phyloP scores from a whole-genome alignment of 495 filamentous ascomycete genomes.

The Annulohypoxylon maeteangense region DNA sequence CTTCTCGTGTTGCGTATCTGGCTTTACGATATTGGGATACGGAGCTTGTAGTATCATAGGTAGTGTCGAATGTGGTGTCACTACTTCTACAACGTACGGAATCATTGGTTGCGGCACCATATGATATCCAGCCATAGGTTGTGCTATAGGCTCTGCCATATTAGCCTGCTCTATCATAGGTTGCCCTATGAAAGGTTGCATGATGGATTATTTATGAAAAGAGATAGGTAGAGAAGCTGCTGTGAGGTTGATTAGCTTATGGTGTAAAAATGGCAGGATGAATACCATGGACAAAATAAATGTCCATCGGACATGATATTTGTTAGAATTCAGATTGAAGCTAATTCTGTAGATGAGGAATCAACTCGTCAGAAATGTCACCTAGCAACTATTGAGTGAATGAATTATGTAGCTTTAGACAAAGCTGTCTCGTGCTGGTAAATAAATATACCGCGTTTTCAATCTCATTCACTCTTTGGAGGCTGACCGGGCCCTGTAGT shows the following conservation, averaged over 20 bases:
- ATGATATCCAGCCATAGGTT: neutral
- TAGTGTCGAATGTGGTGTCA: neutral
- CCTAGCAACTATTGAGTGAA: too few relatives aligned
- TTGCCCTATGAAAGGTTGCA: too few relatives aligned
- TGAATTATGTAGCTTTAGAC: neutral
- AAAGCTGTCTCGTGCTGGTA: neutral
- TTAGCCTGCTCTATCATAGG: neutral
- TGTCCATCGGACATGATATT: neutral
- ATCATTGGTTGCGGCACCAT: neutral
- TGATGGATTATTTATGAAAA: neutral
- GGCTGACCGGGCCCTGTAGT: neutral
- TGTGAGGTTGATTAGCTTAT: neutral
- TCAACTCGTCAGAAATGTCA: neutral
- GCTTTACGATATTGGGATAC: neutral
- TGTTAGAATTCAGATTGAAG: neutral
- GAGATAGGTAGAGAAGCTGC: neutral
- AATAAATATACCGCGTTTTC: neutral
- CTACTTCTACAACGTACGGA: neutral
- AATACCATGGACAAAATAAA: neutral
- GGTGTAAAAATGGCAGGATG: neutral
- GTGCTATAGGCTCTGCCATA: neutral
- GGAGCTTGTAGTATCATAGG: neutral
- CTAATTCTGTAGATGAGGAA: neutral
- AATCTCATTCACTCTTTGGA: neutral
- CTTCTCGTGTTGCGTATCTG: neutral